These are phyloP conservation scores for Besnoitia besnoiti DNA, from an alignment of 169 alveolate genomes.

Conservation along the genomic window DNA sequence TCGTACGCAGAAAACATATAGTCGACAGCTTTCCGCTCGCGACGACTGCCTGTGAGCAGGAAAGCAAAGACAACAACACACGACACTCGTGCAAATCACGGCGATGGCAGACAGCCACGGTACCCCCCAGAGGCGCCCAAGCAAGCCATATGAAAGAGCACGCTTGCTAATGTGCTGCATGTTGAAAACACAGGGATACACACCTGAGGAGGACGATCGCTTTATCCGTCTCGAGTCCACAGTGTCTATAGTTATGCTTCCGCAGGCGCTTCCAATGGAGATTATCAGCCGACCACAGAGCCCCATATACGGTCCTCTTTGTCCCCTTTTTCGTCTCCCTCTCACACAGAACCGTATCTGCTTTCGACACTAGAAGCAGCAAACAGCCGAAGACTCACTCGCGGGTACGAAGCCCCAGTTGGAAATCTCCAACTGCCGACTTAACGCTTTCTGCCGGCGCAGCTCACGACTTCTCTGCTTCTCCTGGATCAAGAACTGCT, in stretches of 20 bases:
- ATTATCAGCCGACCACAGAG: too few relatives aligned
- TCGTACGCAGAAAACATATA: neutral
- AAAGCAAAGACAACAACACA: neutral
- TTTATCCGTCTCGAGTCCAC: too few relatives aligned
- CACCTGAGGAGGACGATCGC: too few relatives aligned
- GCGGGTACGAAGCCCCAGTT: conserved; percentile 44
- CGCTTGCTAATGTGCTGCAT: too few relatives aligned
- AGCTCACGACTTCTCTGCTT: conserved; percentile 44
- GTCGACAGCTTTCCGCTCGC: neutral
- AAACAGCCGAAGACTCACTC: neutral
- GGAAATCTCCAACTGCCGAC: conserved; percentile 45
- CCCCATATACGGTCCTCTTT: too few relatives aligned
- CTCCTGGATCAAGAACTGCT: conserved; percentile 30
- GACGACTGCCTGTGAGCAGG: neutral
- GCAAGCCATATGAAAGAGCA: too few relatives aligned
- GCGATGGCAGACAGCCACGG: too few relatives aligned
- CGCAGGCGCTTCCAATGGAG: too few relatives aligned
- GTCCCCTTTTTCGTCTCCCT: neutral
- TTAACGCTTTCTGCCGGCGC: conserved; percentile 32
- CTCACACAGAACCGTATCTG: neutral
- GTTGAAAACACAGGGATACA: too few relatives aligned
- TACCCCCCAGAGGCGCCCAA: too few relatives aligned
- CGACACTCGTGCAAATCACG: neutral
- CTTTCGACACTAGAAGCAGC: neutral
- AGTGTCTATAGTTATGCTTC: too few relatives aligned